phyloP scores from a whole-genome alignment of 495 filamentous ascomycete genomes.

The Tuber indicum region DNA sequence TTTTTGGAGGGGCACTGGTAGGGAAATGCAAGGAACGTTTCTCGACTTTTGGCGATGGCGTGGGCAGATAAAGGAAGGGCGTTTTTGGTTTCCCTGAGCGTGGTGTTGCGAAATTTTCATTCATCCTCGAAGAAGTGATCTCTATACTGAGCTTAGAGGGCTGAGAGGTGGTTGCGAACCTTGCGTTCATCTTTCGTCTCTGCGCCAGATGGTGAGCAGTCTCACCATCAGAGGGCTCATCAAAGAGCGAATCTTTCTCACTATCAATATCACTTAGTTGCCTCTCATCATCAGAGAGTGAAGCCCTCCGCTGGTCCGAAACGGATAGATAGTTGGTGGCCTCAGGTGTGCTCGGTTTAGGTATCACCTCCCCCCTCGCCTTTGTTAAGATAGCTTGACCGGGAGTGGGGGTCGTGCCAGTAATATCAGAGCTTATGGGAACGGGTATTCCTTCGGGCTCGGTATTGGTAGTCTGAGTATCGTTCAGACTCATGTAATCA shows the following conservation, averaged over 20 bases:
- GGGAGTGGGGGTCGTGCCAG: conserved; percentile 5
- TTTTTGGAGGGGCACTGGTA: conserved; percentile 20
- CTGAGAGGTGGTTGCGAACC: conserved; percentile 19
- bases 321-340: conserved; percentile 2
- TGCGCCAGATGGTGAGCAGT: conserved; percentile 18
- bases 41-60: conserved; percentile 35
- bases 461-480: background rate
- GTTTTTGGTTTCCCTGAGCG: conserved; percentile 26
- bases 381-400: background rate
- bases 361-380: conserved; percentile 11
- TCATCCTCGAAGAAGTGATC: conserved; percentile 16
- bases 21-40: conserved; percentile 29
- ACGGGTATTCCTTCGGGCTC: background rate
- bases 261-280: conserved; percentile 26
- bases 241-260: conserved; percentile 40
- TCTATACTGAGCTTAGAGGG: conserved; percentile 25
- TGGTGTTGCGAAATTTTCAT: conserved; percentile 15
- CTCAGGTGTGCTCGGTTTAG: conserved; percentile 9
- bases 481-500: conserved; percentile 23
- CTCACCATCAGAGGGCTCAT: conserved; percentile 36
- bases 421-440: background rate
- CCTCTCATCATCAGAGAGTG: conserved; percentile 28
- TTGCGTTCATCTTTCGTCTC: conserved; percentile 9
- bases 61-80: conserved; percentile 39
- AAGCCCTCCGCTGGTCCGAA: conserved; percentile 25